Evolutionary conservation across 495 filamentous ascomycete species (phyloP).

Genomic region (Penicillium antarcticum): DNA sequence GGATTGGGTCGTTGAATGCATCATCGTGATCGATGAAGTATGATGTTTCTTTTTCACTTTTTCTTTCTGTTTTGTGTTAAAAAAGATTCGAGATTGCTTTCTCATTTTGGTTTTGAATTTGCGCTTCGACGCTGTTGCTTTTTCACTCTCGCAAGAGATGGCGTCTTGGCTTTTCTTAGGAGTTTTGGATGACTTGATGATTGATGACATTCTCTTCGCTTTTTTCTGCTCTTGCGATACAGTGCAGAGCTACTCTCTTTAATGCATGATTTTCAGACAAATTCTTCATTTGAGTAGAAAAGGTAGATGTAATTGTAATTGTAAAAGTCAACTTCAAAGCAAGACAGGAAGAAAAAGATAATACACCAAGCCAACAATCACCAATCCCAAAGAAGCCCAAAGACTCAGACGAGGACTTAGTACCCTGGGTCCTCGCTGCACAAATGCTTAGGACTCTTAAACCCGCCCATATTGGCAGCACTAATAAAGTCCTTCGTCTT

Average conservation of each 20-base stretch:
- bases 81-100: background rate
- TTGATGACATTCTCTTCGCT: constrained; percentile 3
- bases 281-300: background rate
- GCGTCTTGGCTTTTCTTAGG: background rate
- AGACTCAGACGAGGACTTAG: background rate
- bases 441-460: constrained; percentile 19
- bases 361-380: too few relatives aligned
- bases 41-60: constrained; percentile 7
- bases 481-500: constrained; percentile 19
- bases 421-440: constrained; percentile 11
- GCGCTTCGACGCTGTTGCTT: background rate
- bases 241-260: background rate
- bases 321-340: too few relatives aligned
- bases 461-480: constrained; percentile 20
- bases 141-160: background rate
- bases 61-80: background rate
- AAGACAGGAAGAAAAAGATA: too few relatives aligned
- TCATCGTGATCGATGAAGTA: constrained; percentile 36
- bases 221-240: background rate
- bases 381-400: too few relatives aligned
- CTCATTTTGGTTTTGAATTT: background rate
- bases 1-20: constrained; percentile 44
- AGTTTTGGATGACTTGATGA: constrained; percentile 5
- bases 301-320: background rate
- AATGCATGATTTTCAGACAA: background rate